A percentile compares a stretch with the other conserved stretches of the same genome.
Conservation (phyloP, 495 filamentous ascomycete species). For the Penicillium lagena region DNA sequence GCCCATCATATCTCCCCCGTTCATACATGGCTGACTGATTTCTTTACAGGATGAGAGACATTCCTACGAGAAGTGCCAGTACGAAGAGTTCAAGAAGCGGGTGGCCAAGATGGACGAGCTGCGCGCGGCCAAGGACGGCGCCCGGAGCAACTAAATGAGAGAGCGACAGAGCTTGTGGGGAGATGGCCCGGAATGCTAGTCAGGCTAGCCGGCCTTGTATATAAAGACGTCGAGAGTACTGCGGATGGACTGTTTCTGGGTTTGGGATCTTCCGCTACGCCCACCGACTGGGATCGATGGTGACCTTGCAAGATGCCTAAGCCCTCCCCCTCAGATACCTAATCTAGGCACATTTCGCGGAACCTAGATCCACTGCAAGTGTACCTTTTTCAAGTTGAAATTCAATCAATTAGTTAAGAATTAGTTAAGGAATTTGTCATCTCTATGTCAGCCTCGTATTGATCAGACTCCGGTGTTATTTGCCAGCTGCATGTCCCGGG, state of each 20-base stretch:
- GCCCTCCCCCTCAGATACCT: no score
- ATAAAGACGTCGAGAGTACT: constrained; percentile 38
- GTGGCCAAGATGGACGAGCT: constrained; percentile 98
- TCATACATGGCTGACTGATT: neutral
- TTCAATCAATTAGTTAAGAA: no score
- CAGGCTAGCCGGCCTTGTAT: constrained; percentile 37
- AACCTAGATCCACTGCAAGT: no score
- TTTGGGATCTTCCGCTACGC: constrained; percentile 16
- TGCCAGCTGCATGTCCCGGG: no score
- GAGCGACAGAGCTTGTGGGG: neutral
- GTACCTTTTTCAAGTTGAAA: no score
- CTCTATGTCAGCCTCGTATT: no score
- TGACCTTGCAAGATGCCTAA: no score
- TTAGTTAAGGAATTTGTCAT: no score
- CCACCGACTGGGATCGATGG: no score
- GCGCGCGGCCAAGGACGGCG: constrained; percentile 75
- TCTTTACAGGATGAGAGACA: constrained; percentile 77
- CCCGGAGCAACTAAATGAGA: constrained; percentile 71
- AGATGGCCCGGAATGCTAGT: constrained; percentile 15
- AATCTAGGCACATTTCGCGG: no score
- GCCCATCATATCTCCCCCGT: neutral
- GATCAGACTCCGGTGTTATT: no score
- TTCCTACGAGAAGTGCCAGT: constrained; percentile 98
- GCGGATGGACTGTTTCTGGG: constrained; percentile 34
- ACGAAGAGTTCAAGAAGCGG: constrained; percentile 96